Conservation (phyloP, 164 flowering plant species). For the Nymphaea colorata region DNA sequence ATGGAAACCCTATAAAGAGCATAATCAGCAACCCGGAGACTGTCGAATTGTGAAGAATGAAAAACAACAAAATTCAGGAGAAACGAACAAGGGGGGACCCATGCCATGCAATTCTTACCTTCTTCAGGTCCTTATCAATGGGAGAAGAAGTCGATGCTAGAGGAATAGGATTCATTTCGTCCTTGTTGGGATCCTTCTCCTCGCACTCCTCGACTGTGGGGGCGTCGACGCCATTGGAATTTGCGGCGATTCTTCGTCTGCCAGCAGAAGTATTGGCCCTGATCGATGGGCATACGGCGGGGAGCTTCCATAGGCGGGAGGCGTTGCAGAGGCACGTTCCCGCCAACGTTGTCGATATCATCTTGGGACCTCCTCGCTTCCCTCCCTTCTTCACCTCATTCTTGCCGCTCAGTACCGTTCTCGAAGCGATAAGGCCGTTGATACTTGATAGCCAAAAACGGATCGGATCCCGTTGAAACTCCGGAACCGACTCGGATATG, state of each 20-base stretch:
- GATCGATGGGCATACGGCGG: conserved; percentile 1
- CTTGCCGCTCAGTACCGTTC: no score
- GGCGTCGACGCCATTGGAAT: conserved; percentile 8
- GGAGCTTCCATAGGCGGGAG: conserved; percentile 1
- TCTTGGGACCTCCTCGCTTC: no score
- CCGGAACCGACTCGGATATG: no score
- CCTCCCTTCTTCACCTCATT: no score
- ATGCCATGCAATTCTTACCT: conserved; percentile 4
- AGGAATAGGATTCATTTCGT: conserved; percentile 3
- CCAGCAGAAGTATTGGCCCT: not conserved
- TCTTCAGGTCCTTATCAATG: conserved; percentile 10
- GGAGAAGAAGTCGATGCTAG: conserved; percentile 5
- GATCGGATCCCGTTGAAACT: no score
- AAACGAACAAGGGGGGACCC: not conserved
- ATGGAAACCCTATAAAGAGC: not conserved
- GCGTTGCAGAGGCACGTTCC: not conserved
- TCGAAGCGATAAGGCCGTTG: no score
- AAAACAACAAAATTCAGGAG: not conserved
- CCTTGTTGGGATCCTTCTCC: conserved; percentile 3
- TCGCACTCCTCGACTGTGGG: conserved; percentile 4
- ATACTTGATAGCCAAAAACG: no score
- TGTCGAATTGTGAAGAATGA: not conserved
- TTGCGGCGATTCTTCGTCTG: conserved; percentile 2
- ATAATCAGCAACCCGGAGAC: not conserved
- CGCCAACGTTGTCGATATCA: no score